Evolutionary conservation across 306 rosid genomes (phyloP), one percentile per base, ranked within the genome.

Genomic region (Acacia acuminata): DNA sequence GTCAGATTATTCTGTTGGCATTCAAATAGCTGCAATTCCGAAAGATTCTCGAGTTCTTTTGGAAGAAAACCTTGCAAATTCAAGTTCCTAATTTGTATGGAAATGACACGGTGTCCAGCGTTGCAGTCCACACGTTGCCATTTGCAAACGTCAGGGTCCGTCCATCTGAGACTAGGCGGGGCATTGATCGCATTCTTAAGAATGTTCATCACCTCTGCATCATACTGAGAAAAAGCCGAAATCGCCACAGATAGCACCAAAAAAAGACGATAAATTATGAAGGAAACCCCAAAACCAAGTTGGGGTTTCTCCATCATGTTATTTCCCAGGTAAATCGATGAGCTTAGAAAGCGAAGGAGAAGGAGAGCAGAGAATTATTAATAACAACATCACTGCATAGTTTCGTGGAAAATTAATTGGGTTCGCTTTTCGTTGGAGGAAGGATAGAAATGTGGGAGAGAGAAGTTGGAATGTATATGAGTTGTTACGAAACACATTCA

Each of bases 11-110:
- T 96, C 4, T 12, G 0, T 44, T 83, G 91, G 1, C 92, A 90
- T 81, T 96, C 94, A 0, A 96, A 86, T 2, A 8, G 83, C 51
- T 74, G 53, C 64, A 94, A 79, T 4, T 70, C 60, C 0, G 88
- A 16, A 5, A 96, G 81, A 44, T 78, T 80, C 11, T 3, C 38
- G 9, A 96, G 92, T 24, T 88, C 89, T 25, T 70, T 36, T 0
- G 94, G 94, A 42, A 96, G 94, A 4, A 84, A 36, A 2, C 99
- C 99, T 25, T 76, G 61, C 7, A 96, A 92, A 1, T 86, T 90
- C n/a, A 82, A 89, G 14, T 77, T 83, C 5, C 91, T 90, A 36
- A 96, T 79, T 71, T 90, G 91, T 48, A 96, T 92, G 15, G 77
- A 72, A 1, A 1, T 7, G 1, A 96, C 92, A 8, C 84, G 86